Base-by-base conservation (phyloP, 441 rosid genomes). In the Pelargonium fulgidum region DNA sequence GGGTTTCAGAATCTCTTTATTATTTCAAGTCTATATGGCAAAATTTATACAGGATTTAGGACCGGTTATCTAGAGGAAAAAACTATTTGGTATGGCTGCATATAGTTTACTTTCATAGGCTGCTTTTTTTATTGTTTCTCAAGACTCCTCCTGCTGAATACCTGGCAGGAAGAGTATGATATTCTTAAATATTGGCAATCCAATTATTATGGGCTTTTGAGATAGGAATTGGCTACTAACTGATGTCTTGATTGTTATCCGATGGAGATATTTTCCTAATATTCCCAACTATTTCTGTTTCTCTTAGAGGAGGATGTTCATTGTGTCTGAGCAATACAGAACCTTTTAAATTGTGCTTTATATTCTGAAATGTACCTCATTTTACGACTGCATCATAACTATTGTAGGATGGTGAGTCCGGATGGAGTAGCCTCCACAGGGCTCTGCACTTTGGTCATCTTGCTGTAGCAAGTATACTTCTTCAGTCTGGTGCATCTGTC, bases 361-460 rank as follows among this genome's bases (percentile, higher is more conserved):
- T 20, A 62, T 62, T 62, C 2, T 29, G 36, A 62, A 11, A 22
- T 7, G 10, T 9, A 9, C 22, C 14, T 6, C 24, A 0, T 61
- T 62, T 62, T 22, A 62, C 14, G 16, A 20, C n/a, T 8, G 33
- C 36, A 11, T 62, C 65, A 22, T 9, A 11, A 24, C 24, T 24
- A 41, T 80, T 81, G 79, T 84, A 92, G 99, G 99, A 95, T 84
- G 99, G 99, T 81, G 99, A 92, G 81, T 95, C 99, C 62, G 99
- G 98, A 59, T 95, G 99, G 97, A 92, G 92, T 81, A 85, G 97
- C 81, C 97, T 92, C 71, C 99, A 92, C 72, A 80, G 99, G 85
- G 98, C 99, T 75, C 82, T 92, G 74, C 96, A 95, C 79, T 95
- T 95, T 80, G 98, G 98, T 72, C 98, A 95, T 87, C 97, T 95